Percentiles rank a stretch among this genome's conserved stretches.
These are phyloP conservation scores for Tetradesmus obliquus DNA, from an alignment of 139 green algal species.

Conservation along the genomic window DNA sequence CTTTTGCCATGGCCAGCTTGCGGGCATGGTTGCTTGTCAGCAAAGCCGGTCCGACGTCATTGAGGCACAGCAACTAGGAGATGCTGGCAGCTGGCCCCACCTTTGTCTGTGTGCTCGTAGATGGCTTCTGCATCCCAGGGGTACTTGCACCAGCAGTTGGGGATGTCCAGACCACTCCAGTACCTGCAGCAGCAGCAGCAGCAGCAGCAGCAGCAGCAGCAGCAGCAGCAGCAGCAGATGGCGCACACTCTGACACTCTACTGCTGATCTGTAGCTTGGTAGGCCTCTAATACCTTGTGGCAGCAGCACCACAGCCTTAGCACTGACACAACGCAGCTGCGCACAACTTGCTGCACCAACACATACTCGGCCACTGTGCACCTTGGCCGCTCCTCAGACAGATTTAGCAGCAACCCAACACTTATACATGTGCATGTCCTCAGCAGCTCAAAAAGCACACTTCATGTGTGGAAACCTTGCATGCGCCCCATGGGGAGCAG, in stretches of 20 bases:
- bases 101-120: neutral
- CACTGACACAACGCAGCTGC: too few relatives aligned
- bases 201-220: neutral
- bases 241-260: neutral
- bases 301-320: too few relatives aligned
- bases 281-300: neutral
- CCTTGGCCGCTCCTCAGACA: too few relatives aligned
- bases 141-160: constrained; percentile 15
- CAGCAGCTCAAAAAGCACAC: too few relatives aligned
- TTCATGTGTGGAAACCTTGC: too few relatives aligned
- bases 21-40: too few relatives aligned
- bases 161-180: neutral
- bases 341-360: too few relatives aligned
- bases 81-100: neutral
- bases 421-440: neutral
- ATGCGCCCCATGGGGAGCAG: too few relatives aligned
- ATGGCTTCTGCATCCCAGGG: neutral
- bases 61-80: neutral
- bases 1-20: neutral
- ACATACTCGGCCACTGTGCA: too few relatives aligned
- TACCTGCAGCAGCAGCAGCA: constrained; percentile 15
- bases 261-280: neutral
- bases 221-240: neutral
- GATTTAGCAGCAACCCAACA: neutral
- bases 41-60: neutral